A percentile compares a stretch with the other conserved stretches of the same genome.
Evolutionary conservation across 306 rosid species (phyloP).

Genomic region (Gastrolobium villosum): DNA sequence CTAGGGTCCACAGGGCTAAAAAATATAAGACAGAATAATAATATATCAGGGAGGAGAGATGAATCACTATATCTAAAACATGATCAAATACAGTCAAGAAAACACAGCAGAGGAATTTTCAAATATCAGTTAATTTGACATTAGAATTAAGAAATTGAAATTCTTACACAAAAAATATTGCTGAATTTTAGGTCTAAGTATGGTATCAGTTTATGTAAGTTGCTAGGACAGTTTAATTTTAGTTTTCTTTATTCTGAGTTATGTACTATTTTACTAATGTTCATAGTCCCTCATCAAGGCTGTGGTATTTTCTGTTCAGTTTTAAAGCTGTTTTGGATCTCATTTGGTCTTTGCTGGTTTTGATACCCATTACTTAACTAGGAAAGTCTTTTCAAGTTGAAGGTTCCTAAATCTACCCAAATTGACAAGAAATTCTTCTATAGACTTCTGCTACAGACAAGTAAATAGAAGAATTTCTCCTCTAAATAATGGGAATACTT

Average conservation of each 20-base stretch:
- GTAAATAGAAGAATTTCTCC: no score
- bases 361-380: no score
- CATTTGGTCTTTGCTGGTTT: background rate
- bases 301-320: background rate
- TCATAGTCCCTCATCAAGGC: constrained; percentile 11
- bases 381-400: no score
- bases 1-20: background rate
- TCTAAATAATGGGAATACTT: no score
- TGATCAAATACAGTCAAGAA: constrained; percentile 3
- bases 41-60: background rate
- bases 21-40: background rate
- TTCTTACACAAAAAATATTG: background rate
- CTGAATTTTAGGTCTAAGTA: background rate
- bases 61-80: background rate
- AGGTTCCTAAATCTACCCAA: background rate
- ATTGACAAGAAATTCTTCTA: background rate
- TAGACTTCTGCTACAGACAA: no score
- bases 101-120: constrained; percentile 14
- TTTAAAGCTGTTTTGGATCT: background rate
- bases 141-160: background rate
- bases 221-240: constrained; percentile 3
- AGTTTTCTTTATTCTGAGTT: background rate
- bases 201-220: background rate
- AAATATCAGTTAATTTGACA: constrained; percentile 2
- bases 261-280: background rate